Evolutionary conservation across 805 yeast genomes (phyloP).

Genomic region (Kazachstania taianensis): DNA sequence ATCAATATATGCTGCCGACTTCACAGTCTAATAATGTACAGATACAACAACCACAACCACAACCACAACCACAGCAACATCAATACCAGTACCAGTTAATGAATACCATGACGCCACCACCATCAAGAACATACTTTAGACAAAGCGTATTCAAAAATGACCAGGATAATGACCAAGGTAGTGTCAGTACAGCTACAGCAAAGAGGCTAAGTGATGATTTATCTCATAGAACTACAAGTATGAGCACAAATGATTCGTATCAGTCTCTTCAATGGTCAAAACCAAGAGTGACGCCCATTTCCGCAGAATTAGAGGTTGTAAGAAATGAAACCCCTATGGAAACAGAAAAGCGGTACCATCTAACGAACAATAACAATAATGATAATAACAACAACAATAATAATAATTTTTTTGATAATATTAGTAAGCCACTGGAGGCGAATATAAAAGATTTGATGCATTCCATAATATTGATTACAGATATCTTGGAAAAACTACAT

Average conservation of each 20-base stretch:
- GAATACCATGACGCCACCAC: not conserved
- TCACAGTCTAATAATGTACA: slow-evolving; percentile 1
- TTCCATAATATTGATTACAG: slow-evolving; percentile 3
- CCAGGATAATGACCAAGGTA: not conserved
- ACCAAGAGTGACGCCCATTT: slow-evolving; percentile 1
- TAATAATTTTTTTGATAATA: too few relatives aligned
- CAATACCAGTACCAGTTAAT: not conserved
- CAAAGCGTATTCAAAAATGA: slow-evolving; percentile 1
- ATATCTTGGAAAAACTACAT: slow-evolving; percentile 1
- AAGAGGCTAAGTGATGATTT: too few relatives aligned
- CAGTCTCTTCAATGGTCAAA: not conserved
- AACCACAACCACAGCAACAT: not conserved
- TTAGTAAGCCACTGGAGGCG: too few relatives aligned
- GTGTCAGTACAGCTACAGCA: too few relatives aligned
- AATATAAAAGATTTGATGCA: slow-evolving; percentile 1
- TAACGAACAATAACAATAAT: too few relatives aligned
- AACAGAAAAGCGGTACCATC: too few relatives aligned
- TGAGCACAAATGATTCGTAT: not conserved
- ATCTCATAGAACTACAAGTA: too few relatives aligned
- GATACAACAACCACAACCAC: slow-evolving; percentile 2
- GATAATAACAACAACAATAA: too few relatives aligned
- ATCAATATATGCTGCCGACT: slow-evolving; percentile 1
- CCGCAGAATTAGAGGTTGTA: too few relatives aligned
- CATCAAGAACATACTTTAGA: slow-evolving; percentile 1
- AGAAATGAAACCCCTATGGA: too few relatives aligned